phyloP scores from a whole-genome alignment of 2,329 filamentous ascomycete species.

The Fusarium fracticaudum region DNA sequence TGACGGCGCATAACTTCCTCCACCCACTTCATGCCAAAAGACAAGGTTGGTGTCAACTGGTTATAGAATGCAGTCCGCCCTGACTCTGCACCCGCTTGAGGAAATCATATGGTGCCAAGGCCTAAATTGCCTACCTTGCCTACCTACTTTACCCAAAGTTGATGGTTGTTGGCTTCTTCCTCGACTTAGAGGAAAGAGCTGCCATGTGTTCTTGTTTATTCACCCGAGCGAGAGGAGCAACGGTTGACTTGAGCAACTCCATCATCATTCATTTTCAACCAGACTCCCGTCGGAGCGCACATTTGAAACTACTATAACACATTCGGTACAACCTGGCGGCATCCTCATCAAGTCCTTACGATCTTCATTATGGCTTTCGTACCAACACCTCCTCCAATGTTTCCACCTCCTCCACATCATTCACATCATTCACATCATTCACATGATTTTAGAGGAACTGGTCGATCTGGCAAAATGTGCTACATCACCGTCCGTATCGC shows the following conservation, averaged over 20 bases:
- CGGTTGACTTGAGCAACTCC: background rate
- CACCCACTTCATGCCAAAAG: background rate
- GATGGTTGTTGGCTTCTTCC: background rate
- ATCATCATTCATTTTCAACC: background rate
- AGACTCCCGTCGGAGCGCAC: background rate
- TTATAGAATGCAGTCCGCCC: background rate
- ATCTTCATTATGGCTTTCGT: constrained; percentile 28
- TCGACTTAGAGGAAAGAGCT: background rate
- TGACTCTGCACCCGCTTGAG: background rate
- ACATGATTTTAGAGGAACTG: too few relatives aligned
- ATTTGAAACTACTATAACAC: background rate
- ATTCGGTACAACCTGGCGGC: background rate
- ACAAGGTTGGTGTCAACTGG: background rate
- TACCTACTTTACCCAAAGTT: background rate
- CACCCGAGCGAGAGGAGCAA: background rate
- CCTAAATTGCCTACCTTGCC: too few relatives aligned
- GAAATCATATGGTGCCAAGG: too few relatives aligned
- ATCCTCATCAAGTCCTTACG: background rate
- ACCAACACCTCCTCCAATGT: background rate
- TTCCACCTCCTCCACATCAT: too few relatives aligned
- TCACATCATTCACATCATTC: too few relatives aligned
- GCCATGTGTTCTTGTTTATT: background rate
- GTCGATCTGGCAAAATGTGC: background rate
- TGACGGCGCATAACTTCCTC: background rate
- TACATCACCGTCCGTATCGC: accelerated